These are phyloP conservation scores for Phylloboletellus chloephorus DNA, from an alignment of 1,284 basidiomycete genomes.

Conservation along the genomic window DNA sequence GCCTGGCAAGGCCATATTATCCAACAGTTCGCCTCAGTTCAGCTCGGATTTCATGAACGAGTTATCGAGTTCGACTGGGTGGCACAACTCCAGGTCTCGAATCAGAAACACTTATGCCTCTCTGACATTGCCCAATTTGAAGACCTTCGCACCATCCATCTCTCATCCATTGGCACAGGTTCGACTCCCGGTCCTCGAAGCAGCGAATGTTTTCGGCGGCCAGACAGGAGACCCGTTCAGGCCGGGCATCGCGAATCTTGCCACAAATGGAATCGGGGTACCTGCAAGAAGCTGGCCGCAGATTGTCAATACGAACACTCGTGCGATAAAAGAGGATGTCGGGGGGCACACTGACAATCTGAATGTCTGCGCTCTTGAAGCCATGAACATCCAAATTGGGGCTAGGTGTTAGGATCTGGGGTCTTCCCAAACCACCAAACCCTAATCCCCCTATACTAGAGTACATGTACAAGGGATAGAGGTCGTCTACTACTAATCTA, in stretches of 20 bases:
- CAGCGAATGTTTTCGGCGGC: too few relatives aligned
- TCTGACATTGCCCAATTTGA: conserved; percentile 19
- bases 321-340: not conserved
- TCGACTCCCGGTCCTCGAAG: not conserved
- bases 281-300: not conserved
- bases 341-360: not conserved
- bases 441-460: too few relatives aligned
- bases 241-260: not conserved
- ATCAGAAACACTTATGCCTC: conserved; percentile 21
- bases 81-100: conserved; percentile 21
- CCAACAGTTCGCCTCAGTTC: conserved; percentile 19
- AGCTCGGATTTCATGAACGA: conserved; percentile 3
- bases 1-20: conserved; percentile 25
- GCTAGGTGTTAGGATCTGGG: too few relatives aligned
- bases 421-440: too few relatives aligned
- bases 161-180: conserved; percentile 1
- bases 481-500: too few relatives aligned
- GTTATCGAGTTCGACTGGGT: conserved; percentile 31
- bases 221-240: too few relatives aligned
- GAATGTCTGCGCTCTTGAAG: not conserved
- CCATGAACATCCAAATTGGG: not conserved
- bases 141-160: too few relatives aligned
- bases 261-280: not conserved
- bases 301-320: not conserved
- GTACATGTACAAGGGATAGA: too few relatives aligned